phyloP scores from a whole-genome alignment of 177 flowering plant genomes.

The Vitis hybrid region DNA sequence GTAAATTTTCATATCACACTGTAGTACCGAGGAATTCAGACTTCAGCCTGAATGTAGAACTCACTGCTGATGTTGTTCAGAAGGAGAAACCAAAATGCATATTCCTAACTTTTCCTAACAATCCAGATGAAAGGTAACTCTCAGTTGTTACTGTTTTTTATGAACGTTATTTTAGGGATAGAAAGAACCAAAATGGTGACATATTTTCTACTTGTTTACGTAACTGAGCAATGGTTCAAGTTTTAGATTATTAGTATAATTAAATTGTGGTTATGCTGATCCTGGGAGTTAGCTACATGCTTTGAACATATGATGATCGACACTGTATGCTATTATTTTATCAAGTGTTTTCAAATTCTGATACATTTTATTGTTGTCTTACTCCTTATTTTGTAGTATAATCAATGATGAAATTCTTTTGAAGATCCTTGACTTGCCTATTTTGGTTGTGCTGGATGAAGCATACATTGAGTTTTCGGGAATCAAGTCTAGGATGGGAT shows the following conservation, averaged over 20 bases:
- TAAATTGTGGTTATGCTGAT: no score
- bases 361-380: neutral
- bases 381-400: slow-evolving; percentile 45
- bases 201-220: no score
- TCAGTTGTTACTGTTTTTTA: neutral
- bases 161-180: neutral
- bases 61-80: slow-evolving; percentile 58
- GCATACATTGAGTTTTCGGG: slow-evolving; percentile 96
- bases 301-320: no score
- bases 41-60: slow-evolving; percentile 78
- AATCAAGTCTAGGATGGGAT: slow-evolving; percentile 72
- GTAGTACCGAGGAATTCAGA: slow-evolving; percentile 81
- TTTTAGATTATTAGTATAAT: no score
- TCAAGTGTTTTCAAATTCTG: neutral
- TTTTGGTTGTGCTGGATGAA: slow-evolving; percentile 94
- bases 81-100: slow-evolving; percentile 92
- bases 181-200: no score
- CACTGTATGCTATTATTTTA: neutral
- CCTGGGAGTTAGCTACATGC: no score
- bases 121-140: slow-evolving; percentile 97
- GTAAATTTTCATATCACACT: slow-evolving; percentile 10
- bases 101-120: slow-evolving; percentile 94
- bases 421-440: slow-evolving; percentile 76
- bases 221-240: no score
- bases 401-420: slow-evolving; percentile 72